Base-by-base conservation (phyloP, 23 red algal species). In the Gracilaria domingensis region DNA sequence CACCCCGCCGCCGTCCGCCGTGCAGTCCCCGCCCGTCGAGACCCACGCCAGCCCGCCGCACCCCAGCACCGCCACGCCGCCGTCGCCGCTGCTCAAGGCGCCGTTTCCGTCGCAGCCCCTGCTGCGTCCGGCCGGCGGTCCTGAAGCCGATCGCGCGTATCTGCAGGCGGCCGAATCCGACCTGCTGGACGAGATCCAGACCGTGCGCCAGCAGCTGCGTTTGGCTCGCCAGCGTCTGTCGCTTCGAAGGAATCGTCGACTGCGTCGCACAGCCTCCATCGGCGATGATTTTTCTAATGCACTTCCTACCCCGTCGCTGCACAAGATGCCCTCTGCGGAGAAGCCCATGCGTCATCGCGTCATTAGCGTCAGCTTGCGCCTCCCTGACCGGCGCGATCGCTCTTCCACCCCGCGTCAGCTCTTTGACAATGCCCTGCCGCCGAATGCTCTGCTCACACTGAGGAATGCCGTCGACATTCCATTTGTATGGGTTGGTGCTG, bases 401-500 rank as follows among this genome's bases (percentile, higher is more conserved):
- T 47, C 79, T 28, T 64, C 54, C 13, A 58, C 71, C 14, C 94
- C 85, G 33, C 90, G 75, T 35, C 86, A 90, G 60, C 55, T 86
- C 4, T 96, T 90, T 55, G 79, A 85, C 75, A 71, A 77, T 39
- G 73, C 71, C 7, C 57, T 90, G 30, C 80, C 88, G 4, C 87
- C 85, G 11, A 92, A 87, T 11, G 94, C 79, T n/a, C 47, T 92
- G 34, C 75, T 96, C 23, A 70, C 79, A 0, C 81, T 96, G 29
- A 30, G 45, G 28, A 40, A 65, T 25, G 66, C 82, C 16, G 67
- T 58, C 58, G 30, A 81, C 32, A 16, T 82, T n/a, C 94, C 94
- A 13, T 84, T 91, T 59, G 94, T 96, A 7, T 96, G 94, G 87
- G 85, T 96, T 0, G 94, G 94, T 47, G 37, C 80, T 34, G 64